These are phyloP conservation scores for Ophiognomonia clavigignenti-juglandacearum DNA, from an alignment of 2,329 filamentous ascomycete species.

Conservation along the genomic window DNA sequence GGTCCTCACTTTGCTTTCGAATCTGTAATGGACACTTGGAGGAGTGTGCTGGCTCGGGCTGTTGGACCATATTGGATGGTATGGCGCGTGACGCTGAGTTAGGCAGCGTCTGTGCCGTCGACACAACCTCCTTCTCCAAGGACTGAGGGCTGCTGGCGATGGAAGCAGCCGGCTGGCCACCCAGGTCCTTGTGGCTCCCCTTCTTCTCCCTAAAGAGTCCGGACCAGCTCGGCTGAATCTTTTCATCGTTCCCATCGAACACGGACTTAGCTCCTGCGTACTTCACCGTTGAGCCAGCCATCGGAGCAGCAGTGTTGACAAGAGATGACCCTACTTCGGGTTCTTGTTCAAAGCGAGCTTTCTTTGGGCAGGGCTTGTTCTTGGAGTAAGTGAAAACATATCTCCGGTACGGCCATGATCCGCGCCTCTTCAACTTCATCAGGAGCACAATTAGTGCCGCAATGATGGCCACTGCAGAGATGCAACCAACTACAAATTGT, in stretches of 20 bases:
- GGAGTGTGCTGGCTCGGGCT: background rate
- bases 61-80: background rate
- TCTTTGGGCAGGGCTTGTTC: background rate
- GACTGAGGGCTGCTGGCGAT: background rate
- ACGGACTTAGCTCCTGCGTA: background rate
- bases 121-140: background rate
- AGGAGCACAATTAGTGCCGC: background rate
- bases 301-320: background rate
- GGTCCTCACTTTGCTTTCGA: constrained; percentile 7
- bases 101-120: background rate
- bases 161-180: background rate
- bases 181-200: background rate
- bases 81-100: background rate
- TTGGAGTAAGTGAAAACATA: background rate
- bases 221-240: background rate
- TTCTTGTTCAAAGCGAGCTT: background rate
- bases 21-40: constrained; percentile 10
- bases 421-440: background rate
- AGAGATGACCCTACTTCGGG: background rate
- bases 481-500: constrained; percentile 3
- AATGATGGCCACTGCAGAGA: constrained; percentile 2
- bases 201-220: background rate
- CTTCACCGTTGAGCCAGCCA: background rate
- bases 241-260: background rate
- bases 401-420: no score